Conservation (phyloP, 176 grass and related monocot genomes). For the Themeda triandra region DNA sequence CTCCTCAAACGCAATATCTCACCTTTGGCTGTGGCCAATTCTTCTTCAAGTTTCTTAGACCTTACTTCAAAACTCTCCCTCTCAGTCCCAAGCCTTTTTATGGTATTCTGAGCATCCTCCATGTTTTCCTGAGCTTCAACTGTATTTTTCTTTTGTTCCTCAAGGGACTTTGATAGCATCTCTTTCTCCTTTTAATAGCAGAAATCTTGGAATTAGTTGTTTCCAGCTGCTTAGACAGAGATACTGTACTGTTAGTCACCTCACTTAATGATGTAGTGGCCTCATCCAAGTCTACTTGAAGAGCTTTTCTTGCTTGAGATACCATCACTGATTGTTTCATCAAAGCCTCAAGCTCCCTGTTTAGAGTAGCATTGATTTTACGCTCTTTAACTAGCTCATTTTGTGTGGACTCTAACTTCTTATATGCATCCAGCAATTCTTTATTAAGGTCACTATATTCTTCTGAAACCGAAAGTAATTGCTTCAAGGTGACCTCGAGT, state of each 20-base stretch:
- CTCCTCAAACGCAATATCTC: conserved; percentile 77
- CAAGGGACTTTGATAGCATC: conserved; percentile 60
- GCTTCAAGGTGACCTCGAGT: conserved; percentile 49
- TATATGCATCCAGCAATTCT: conserved; percentile 75
- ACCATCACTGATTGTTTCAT: conserved; percentile 58
- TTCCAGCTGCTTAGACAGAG: conserved; percentile 72
- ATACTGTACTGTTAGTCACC: conserved; percentile 78
- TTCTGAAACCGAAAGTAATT: conserved; percentile 48
- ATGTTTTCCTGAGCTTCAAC: conserved; percentile 62
- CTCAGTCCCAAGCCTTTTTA: conserved; percentile 59
- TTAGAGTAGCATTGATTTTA: conserved; percentile 62
- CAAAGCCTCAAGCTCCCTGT: conserved; percentile 73
- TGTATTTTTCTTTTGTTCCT: conserved; percentile 61
- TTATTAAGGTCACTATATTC: conserved; percentile 55
- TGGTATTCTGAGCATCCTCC: conserved; percentile 63
- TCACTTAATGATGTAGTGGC: conserved; percentile 75
- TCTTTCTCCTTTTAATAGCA: conserved; percentile 72
- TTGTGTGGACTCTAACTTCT: conserved; percentile 64
- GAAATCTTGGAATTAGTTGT: conserved; percentile 50
- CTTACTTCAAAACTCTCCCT: conserved; percentile 64
- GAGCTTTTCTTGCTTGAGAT: conserved; percentile 58
- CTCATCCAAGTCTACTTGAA: conserved; percentile 80
- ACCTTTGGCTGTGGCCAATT: conserved; percentile 78
- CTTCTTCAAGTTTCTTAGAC: conserved; percentile 79
- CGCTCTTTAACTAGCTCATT: conserved; percentile 76